A percentile compares a stretch with the other conserved stretches of the same genome.
Evolutionary conservation across 805 yeast genomes (phyloP).

Genomic region (Yarrowia bubula): DNA sequence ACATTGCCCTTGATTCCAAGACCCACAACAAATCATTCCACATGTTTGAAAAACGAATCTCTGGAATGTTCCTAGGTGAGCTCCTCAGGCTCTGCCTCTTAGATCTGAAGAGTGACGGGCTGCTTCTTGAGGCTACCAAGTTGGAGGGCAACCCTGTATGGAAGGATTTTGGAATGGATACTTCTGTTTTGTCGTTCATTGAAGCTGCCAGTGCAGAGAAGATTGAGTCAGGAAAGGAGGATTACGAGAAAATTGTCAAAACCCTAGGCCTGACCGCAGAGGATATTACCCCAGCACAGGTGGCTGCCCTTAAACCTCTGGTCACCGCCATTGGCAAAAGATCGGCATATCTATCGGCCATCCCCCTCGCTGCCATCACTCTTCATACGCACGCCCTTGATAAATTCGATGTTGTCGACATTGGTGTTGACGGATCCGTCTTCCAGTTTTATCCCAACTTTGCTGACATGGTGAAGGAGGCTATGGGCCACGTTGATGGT

Average conservation of each 20-base stretch:
- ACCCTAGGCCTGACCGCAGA: slow-evolving; percentile 82
- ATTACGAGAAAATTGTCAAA: slow-evolving; percentile 80
- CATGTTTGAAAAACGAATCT: slow-evolving; percentile 86
- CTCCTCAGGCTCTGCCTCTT: slow-evolving; percentile 69
- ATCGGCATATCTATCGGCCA: slow-evolving; percentile 86
- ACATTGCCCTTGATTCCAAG: slow-evolving; percentile 61
- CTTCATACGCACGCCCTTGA: slow-evolving; percentile 65
- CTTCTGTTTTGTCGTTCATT: slow-evolving; percentile 81
- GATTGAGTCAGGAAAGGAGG: slow-evolving; percentile 55
- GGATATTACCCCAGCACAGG: slow-evolving; percentile 62
- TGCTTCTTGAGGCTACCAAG: slow-evolving; percentile 50
- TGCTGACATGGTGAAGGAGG: slow-evolving; percentile 75
- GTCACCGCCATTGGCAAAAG: slow-evolving; percentile 80
- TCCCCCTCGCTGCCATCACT: slow-evolving; percentile 82
- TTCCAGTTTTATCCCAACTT: slow-evolving; percentile 92
- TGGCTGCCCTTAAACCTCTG: slow-evolving; percentile 65
- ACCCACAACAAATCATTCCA: slow-evolving; percentile 86
- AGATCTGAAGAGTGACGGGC: slow-evolving; percentile 56
- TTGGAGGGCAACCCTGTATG: neutral
- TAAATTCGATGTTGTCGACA: slow-evolving; percentile 73
- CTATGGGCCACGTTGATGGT: slow-evolving; percentile 48
- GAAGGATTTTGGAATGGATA: slow-evolving; percentile 45
- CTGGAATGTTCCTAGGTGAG: slow-evolving; percentile 94
- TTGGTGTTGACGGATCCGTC: slow-evolving; percentile 95
- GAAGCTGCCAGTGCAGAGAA: slow-evolving; percentile 74